Evolutionary conservation across 2,329 filamentous ascomycete species (phyloP), one percentile per base, ranked within the genome.

Genomic region (Rhynchosporium graminicola): DNA sequence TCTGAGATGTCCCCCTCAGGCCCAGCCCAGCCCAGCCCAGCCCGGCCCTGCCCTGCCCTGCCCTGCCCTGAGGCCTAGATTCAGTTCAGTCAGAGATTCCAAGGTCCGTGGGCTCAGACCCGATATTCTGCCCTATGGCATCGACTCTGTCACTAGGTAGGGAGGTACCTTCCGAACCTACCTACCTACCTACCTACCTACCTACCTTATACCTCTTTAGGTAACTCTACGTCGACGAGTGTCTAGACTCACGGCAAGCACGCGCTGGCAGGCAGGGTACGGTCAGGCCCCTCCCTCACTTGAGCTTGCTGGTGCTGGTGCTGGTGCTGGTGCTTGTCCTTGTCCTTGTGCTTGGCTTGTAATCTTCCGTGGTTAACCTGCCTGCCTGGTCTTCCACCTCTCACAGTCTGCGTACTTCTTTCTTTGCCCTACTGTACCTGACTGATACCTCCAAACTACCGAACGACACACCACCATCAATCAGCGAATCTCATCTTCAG

Each of bases 351-450:
- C 20, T 20, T 20, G 20, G 50, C 31, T 20, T 52, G 50, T 52
- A 52, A 40, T 33, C 50, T 8, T 52, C 50, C 50, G 50, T 52
- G 50, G 8, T 26, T 52, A 33, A 20, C 50, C 50, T 52, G 13
- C 31, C 9, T 52, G 50, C 7, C 50, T 33, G 20, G 20, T 20
- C 33, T 10, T 33, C 50, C 50, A 52, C 33, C 31, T 52, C 50
- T 52, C 50, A 52, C 50, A n/a, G 42, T 12, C 42, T 43, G 38
- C 50, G 13, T 38, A 20, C n/a, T 10, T 36, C 47, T 50, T 3
- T 29, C 13, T 12, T 5, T 50, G 13, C n/a, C 33, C 20, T 20
- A 20, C 20, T 20, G 20, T 20, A 20, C 20, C 20, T 20, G 20
- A 20, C 20, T 20, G 20, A 20, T 40, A 28, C 45, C 45, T 26